A percentile compares a stretch with the other conserved stretches of the same genome.
Evolutionary conservation across 1,139 yeast species (phyloP).

Genomic region (Yamadazyma triangularis): DNA sequence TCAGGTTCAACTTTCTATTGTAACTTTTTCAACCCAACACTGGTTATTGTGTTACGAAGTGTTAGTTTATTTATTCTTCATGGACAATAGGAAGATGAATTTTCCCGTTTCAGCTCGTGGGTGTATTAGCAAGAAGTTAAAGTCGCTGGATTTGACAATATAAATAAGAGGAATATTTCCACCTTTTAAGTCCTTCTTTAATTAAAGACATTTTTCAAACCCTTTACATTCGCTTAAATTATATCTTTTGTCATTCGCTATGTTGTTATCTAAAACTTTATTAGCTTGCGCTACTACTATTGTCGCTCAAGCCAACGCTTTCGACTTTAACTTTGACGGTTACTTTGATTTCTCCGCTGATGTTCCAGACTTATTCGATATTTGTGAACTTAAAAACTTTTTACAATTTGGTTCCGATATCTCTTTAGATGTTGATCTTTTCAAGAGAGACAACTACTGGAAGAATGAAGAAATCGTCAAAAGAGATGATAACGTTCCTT

Average conservation of each 20-base stretch:
- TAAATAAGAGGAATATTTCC: too few species aligned
- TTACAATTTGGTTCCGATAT: slow-evolving; percentile 10
- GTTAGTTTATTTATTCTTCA: too few species aligned
- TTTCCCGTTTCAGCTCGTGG: too few species aligned
- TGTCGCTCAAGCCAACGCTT: slow-evolving; percentile 8
- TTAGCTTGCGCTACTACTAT: slow-evolving; percentile 11
- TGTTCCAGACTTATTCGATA: slow-evolving; percentile 5
- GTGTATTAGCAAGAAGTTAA: too few species aligned
- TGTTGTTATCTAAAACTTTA: slow-evolving; percentile 11
- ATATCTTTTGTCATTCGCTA: slow-evolving; percentile 9
- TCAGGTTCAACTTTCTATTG: too few species aligned
- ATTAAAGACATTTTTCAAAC: too few species aligned
- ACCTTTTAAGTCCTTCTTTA: too few species aligned
- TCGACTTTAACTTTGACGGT: slow-evolving; percentile 8
- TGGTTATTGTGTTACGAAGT: too few species aligned
- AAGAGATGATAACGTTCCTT: slow-evolving; percentile 18
- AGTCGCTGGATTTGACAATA: too few species aligned
- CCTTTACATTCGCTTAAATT: slow-evolving; percentile 1
- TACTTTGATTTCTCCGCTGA: slow-evolving; percentile 11
- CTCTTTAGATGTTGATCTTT: slow-evolving; percentile 8
- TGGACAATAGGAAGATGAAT: too few species aligned
- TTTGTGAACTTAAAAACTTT: slow-evolving; percentile 8
- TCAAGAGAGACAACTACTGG: slow-evolving; percentile 9
- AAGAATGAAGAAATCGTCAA: slow-evolving; percentile 5
- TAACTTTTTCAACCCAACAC: too few species aligned